Conservation (phyloP, 768 basidiomycete species). For the Phanerochaete sordida region DNA sequence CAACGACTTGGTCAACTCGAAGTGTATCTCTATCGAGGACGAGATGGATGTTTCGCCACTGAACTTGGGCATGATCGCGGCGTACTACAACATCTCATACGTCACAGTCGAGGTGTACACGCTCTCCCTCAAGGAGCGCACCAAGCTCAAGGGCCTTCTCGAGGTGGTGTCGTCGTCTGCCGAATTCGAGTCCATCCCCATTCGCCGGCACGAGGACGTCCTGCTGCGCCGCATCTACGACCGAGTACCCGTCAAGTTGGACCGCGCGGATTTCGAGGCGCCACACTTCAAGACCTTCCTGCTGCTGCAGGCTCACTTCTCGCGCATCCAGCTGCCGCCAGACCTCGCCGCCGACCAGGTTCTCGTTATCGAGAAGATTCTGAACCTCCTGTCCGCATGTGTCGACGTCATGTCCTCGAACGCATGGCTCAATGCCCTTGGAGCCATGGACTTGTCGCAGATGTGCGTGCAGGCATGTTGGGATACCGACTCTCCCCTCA, state of each 20-base stretch:
- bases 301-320: slow-evolving; percentile 95
- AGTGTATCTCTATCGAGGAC: slow-evolving; percentile 93
- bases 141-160: slow-evolving; percentile 93
- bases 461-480: slow-evolving; percentile 99
- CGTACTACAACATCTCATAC: slow-evolving; percentile 93
- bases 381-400: slow-evolving; percentile 89
- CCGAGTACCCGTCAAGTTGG: slow-evolving; percentile 93
- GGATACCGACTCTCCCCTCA: slow-evolving; percentile 94
- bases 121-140: slow-evolving; percentile 90
- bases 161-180: slow-evolving; percentile 97
- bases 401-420: slow-evolving; percentile 99
- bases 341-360: slow-evolving; percentile 92
- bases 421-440: slow-evolving; percentile 89
- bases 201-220: slow-evolving; percentile 88
- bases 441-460: slow-evolving; percentile 97
- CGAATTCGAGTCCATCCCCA: slow-evolving; percentile 93
- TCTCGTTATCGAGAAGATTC: slow-evolving; percentile 83
- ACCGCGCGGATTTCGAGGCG: slow-evolving; percentile 79
- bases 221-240: slow-evolving; percentile 90
- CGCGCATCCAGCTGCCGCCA: slow-evolving; percentile 85
- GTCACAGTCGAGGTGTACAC: slow-evolving; percentile 98
- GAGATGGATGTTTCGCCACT: slow-evolving; percentile 91
- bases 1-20: slow-evolving; percentile 87
- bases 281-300: slow-evolving; percentile 99
- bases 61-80: slow-evolving; percentile 98